phyloP scores from a whole-genome alignment of 352 stramenopile genomes.

The Phytophthora pistaciae region DNA sequence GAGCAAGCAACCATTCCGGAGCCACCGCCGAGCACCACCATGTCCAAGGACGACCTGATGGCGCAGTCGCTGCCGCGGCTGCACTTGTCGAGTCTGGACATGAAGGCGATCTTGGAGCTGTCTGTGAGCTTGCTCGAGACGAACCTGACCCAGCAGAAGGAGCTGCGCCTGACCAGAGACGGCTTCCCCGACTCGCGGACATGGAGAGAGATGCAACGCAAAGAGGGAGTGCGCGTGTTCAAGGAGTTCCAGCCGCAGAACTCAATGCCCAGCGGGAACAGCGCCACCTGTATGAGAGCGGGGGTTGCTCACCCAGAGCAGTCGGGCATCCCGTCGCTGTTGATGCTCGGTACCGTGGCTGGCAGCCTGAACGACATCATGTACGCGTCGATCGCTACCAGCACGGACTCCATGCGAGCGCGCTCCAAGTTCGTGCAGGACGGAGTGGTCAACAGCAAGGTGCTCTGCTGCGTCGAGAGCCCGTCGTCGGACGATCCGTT shows the following conservation, averaged over 20 bases:
- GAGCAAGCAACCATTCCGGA: slow-evolving; percentile 38
- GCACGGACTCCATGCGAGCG: slow-evolving; percentile 46
- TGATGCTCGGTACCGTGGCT: slow-evolving; percentile 43
- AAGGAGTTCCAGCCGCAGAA: slow-evolving; percentile 39
- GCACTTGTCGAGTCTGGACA: slow-evolving; percentile 37
- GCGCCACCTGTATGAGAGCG: slow-evolving; percentile 32
- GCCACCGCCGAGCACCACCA: slow-evolving; percentile 12
- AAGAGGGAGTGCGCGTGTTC: slow-evolving; percentile 49
- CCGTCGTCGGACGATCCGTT: slow-evolving; percentile 55
- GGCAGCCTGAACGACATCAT: slow-evolving; percentile 64
- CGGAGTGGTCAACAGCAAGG: slow-evolving; percentile 44
- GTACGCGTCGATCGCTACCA: slow-evolving; percentile 53
- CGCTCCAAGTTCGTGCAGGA: slow-evolving; percentile 61
- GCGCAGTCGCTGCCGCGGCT: slow-evolving; percentile 45
- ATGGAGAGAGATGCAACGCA: slow-evolving; percentile 57
- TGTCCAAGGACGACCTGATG: slow-evolving; percentile 50
- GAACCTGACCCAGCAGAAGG: slow-evolving; percentile 58
- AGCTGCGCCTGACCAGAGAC: slow-evolving; percentile 43
- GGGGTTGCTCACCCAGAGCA: slow-evolving; percentile 18
- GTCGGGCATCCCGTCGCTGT: slow-evolving; percentile 36
- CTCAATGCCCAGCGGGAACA: slow-evolving; percentile 35
- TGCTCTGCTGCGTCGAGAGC: slow-evolving; percentile 40
- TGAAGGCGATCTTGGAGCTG: slow-evolving; percentile 49
- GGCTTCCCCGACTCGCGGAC: slow-evolving; percentile 47
- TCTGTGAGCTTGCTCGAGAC: slow-evolving; percentile 47